Percentiles rank a stretch among this genome's conserved stretches.
phyloP scores from a whole-genome alignment of 1,139 yeast genomes.

The Saccharomycopsis phalli region DNA sequence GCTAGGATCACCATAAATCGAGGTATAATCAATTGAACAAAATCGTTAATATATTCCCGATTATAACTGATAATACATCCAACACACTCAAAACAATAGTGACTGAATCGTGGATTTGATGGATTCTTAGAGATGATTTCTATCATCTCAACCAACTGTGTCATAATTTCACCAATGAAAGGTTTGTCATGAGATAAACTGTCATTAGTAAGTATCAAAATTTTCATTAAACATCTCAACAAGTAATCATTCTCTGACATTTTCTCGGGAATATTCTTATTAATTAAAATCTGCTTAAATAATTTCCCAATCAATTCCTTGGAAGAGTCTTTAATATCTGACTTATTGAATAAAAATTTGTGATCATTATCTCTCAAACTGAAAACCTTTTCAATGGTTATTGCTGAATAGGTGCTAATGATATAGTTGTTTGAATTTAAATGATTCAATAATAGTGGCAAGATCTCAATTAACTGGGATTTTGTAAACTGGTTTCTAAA shows the following conservation, averaged over 20 bases:
- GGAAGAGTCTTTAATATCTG: conserved; percentile 54
- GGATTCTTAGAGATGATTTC: conserved; percentile 77
- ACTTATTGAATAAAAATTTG: conserved; percentile 52
- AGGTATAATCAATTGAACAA: conserved; percentile 57
- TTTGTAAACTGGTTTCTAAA: conserved; percentile 92
- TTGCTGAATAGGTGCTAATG: conserved; percentile 87
- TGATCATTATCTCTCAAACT: conserved; percentile 50
- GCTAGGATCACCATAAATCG: conserved; percentile 59
- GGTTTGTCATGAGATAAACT: conserved; percentile 25
- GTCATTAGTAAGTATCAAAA: conserved; percentile 68
- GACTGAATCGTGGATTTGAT: conserved; percentile 89
- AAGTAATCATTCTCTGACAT: conserved; percentile 91
- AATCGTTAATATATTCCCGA: conserved; percentile 31
- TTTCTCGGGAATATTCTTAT: conserved; percentile 65
- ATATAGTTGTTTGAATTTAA: conserved; percentile 59
- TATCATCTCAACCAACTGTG: conserved; percentile 61
- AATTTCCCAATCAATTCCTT: conserved; percentile 52
- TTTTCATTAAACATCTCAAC: conserved; percentile 82
- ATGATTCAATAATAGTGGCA: conserved; percentile 73
- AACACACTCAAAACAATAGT: conserved; percentile 81
- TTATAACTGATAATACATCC: conserved; percentile 63
- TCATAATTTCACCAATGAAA: conserved; percentile 24
- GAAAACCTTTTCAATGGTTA: conserved; percentile 81
- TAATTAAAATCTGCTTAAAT: conserved; percentile 55
- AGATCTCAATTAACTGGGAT: conserved; percentile 66